Base-by-base conservation (phyloP, 495 filamentous ascomycete genomes). In the Penicillium nucicola region DNA sequence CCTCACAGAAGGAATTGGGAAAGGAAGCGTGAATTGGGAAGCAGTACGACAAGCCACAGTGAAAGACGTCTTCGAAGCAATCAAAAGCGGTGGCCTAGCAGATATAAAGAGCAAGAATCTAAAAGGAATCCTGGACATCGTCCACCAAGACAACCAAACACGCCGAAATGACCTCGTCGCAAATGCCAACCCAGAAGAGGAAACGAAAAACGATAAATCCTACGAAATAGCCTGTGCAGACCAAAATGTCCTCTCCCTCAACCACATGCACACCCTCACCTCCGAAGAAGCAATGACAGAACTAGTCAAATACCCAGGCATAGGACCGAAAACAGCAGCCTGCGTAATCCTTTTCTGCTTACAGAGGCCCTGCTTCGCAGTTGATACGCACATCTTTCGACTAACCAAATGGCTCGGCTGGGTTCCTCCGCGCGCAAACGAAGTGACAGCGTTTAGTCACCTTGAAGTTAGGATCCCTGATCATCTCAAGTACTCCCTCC, bases 241-340 rank as follows among this genome's bases (percentile, higher is more conserved):
- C 5, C 65, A 83, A 15, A 71, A 81, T 41, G 64, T 83, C 38
- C 70, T 90, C 11, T 86, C 86, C 0, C 78, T 97, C 12, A 88
- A 97, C 52, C 83, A 95, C 64, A 68, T 96, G 13, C 88, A 88
- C 53, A 70, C 70, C 12, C 68, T 95, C 46, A 65, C 71, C 15
- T 84, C 78, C 11, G 77, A 88, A 14, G 78, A 89, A 20, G 89
- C 84, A 0, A 86, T 96, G 79, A 69, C 71, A 8, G 82, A 85
- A 47, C 76, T 97, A 31, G 79, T 83, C 42, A 84, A 79, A 45
- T 93, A 85, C 38, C 86, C 87, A 3, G 93, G 92, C 3, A 88
- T 97, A 50, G 93, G 92, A 0, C 84, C 89, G 45, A 98, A 98
- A 70, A 96, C 92, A 1, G 87, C 92, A 3, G 85, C 89, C 7